Percentiles rank a stretch among this genome's conserved stretches.
Evolutionary conservation across 1,284 basidiomycete species (phyloP).

Genomic region (Trichosporon faecale): DNA sequence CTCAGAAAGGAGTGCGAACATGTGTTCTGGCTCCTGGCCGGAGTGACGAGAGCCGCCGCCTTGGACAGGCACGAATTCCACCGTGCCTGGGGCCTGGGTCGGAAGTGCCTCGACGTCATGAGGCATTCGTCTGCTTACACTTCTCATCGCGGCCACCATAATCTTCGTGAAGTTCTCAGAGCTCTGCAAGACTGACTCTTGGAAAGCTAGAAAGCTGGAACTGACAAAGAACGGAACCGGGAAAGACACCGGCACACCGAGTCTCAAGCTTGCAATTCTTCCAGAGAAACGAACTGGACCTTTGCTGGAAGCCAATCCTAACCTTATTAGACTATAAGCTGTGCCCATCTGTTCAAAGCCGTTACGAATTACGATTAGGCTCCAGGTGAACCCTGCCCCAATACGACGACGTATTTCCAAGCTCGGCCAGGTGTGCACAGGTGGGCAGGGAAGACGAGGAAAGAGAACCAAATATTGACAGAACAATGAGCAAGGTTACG

Average conservation of each 20-base stretch:
- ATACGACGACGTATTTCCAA: background rate
- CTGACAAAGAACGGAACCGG: no score
- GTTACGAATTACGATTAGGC: background rate
- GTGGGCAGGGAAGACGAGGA: background rate
- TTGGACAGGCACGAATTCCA: background rate
- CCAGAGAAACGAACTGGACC: no score
- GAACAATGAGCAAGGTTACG: background rate
- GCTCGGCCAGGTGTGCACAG: background rate
- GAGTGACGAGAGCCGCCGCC: background rate
- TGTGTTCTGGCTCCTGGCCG: background rate
- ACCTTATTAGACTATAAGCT: constrained; percentile 1
- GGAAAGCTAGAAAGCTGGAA: no score
- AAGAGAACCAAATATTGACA: constrained; percentile 2
- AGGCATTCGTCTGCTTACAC: no score
- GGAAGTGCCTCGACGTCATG: background rate
- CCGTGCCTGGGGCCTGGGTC: background rate
- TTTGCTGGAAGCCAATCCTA: background rate
- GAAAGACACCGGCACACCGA: no score
- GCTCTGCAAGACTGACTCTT: no score
- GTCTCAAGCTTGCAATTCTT: no score
- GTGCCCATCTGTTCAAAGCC: background rate
- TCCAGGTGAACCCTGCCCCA: background rate
- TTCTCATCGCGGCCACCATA: no score
- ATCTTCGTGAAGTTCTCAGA: no score
- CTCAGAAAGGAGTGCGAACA: background rate